Conservation (phyloP, 2,329 filamentous ascomycete species). For the Graphium sp. region DNA sequence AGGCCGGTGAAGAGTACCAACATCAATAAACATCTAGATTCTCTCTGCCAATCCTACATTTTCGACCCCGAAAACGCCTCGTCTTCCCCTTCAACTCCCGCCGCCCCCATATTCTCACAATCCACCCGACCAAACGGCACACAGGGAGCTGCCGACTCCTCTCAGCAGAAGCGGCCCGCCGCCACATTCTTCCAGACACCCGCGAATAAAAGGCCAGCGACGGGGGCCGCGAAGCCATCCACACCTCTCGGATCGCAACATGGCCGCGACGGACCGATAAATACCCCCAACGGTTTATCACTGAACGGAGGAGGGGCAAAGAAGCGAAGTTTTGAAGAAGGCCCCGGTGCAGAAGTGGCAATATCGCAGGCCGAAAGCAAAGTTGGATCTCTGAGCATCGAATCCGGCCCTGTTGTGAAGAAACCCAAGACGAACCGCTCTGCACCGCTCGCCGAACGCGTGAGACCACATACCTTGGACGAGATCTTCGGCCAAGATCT, state of each 20-base stretch:
- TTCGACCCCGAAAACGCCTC: conserved; percentile 25
- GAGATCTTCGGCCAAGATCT: conserved; percentile 85
- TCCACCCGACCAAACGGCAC: conserved; percentile 5
- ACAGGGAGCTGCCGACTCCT: conserved; percentile 13
- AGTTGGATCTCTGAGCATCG: conserved; percentile 6
- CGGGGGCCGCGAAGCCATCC: too few species aligned
- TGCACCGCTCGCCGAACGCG: conserved; percentile 81
- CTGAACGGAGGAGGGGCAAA: conserved; percentile 15
- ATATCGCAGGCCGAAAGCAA: conserved; percentile 2
- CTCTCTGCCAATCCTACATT: conserved; percentile 54
- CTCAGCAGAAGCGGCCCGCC: conserved; percentile 35
- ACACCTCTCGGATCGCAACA: too few species aligned
- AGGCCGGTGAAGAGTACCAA: conserved; percentile 52
- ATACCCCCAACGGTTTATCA: neutral
- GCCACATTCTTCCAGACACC: conserved; percentile 47
- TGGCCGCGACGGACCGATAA: too few species aligned
- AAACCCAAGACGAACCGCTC: conserved; percentile 52
- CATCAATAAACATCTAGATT: conserved; percentile 89
- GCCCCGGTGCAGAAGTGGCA: conserved; percentile 20
- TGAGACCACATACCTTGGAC: conserved; percentile 72
- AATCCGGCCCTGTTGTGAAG: conserved; percentile 23
- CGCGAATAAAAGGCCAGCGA: conserved; percentile 34
- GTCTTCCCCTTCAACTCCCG: conserved; percentile 14
- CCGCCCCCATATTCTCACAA: conserved; percentile 13
- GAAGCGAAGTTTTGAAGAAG: conserved; percentile 38